Base-by-base conservation (phyloP, 2,329 filamentous ascomycete genomes). In the Ustilaginoidea virens region DNA sequence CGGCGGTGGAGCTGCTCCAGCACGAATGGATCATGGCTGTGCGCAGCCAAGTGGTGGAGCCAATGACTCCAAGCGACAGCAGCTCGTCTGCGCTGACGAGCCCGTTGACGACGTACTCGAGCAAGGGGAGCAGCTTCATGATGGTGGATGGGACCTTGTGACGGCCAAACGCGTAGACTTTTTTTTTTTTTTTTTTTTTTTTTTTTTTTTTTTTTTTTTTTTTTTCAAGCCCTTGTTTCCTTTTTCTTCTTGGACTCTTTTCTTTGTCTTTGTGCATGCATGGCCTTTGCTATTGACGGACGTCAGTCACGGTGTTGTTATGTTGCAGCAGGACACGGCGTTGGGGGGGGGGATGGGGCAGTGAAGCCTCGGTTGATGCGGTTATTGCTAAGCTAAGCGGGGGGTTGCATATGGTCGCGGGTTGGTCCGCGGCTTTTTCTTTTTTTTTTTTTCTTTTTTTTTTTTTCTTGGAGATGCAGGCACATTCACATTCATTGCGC, bases 11-110 rank as follows among this genome's bases (percentile, higher is more conserved):
- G 52, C 58, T 98, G 34, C 63, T 98, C 32, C 83, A 93, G 52
- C 86, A 96, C 51, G 83, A 92, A 47, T 98, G 90, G 90, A 76
- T 78, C 39, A 68, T 73, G 60, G 63, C 60, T 20, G 76, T 77
- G 35, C 63, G 71, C 38, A 72, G 61, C 39, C 66, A 74, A 44
- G 69, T 77, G 6, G 69, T 77, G 17, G 71, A 76, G 40, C 70
- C 72, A 9, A 50, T 61, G 27, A 78, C 71, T 14, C 72, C 72
- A 10, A 75, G 69, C 40, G 72, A 76, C 23, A 47, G 52, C 11
- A 60, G 59, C 40, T 51, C 53, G 29, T 61, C 59, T 27, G 37
- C 49, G 19, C 47, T 52, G 38, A 49, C 49, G 27, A 54, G 50
- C 19, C 51, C 51, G 13, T 40, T 45, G 20, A 43, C 45, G 17